Percentiles rank a stretch among this genome's conserved stretches.
Evolutionary conservation across 208 protist species (phyloP).

Genomic region (Dictyostelium gargantuum): DNA sequence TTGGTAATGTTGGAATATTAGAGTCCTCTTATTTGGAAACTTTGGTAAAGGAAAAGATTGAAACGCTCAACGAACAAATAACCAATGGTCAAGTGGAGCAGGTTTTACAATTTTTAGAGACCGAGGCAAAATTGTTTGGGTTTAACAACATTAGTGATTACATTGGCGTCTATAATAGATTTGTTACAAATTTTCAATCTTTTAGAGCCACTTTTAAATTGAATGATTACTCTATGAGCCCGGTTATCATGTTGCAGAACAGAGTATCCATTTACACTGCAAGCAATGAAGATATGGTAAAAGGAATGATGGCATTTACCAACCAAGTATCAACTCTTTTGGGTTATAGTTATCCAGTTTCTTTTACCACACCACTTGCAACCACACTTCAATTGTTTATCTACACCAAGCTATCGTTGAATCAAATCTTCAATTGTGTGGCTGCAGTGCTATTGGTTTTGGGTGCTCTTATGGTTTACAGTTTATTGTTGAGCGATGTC

Average conservation of each 20-base stretch:
- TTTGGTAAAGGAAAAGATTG: neutral
- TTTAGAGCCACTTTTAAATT: constrained; percentile 14
- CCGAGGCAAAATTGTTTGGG: neutral
- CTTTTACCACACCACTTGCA: constrained; percentile 75
- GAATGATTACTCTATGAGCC: constrained; percentile 83
- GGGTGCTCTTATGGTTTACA: constrained; percentile 91
- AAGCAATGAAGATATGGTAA: constrained; percentile 39
- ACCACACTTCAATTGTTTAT: constrained; percentile 82
- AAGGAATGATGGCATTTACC: constrained; percentile 83
- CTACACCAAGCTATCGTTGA: constrained; percentile 87
- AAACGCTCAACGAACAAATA: neutral
- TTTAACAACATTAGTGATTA: neutral
- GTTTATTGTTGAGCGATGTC: constrained; percentile 91
- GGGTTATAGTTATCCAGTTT: constrained; percentile 64
- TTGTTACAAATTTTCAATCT: neutral
- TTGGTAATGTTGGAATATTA: constrained; percentile 93
- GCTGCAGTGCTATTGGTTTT: constrained; percentile 90
- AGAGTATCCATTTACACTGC: constrained; percentile 86
- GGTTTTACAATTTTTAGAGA: neutral
- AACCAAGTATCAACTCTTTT: constrained; percentile 73
- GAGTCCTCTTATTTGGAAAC: constrained; percentile 60
- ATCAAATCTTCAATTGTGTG: constrained; percentile 88
- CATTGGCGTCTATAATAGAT: neutral
- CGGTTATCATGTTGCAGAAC: constrained; percentile 85
- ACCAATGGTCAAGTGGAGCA: neutral